phyloP scores from a whole-genome alignment of 2,329 filamentous ascomycete genomes.

The Monosporascus ibericus region DNA sequence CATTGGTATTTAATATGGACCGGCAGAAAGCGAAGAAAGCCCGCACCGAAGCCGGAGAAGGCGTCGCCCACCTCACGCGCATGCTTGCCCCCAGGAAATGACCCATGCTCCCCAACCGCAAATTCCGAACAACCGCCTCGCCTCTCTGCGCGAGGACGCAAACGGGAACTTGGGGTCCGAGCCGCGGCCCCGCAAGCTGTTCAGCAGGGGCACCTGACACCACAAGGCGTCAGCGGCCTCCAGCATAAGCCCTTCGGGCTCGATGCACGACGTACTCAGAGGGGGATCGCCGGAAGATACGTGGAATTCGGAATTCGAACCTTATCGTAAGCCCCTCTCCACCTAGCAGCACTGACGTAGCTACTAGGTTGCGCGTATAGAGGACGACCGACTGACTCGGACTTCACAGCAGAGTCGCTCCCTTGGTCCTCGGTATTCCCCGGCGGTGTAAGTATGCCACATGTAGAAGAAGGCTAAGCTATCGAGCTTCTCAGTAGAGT shows the following conservation, averaged over 20 bases:
- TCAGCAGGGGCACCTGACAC: slow-evolving; percentile 35
- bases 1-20: not conserved
- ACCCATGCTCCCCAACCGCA: not conserved
- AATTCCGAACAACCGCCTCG: slow-evolving; percentile 7
- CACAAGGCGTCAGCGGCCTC: slow-evolving; percentile 34
- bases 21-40: not conserved
- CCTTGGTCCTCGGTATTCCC: slow-evolving; percentile 20
- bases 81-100: not conserved
- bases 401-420: not conserved
- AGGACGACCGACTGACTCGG: not conserved
- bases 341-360: no score
- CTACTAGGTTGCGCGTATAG: no score
- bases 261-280: slow-evolving; percentile 33
- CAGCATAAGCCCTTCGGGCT: slow-evolving; percentile 34
- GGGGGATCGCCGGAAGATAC: slow-evolving; percentile 28
- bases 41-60: not conserved
- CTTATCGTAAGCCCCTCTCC: not conserved
- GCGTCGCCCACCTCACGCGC: not conserved
- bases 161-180: slow-evolving; percentile 18
- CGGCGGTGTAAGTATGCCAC: slow-evolving; percentile 25
- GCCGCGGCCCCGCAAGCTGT: slow-evolving; percentile 28
- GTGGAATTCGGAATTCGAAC: slow-evolving; percentile 15
- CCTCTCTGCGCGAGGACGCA: slow-evolving; percentile 28
- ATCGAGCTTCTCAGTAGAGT: not conserved
- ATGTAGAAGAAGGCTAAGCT: not conserved